Conservation (phyloP, 1,139 yeast genomes). For the Pichia sp. region DNA sequence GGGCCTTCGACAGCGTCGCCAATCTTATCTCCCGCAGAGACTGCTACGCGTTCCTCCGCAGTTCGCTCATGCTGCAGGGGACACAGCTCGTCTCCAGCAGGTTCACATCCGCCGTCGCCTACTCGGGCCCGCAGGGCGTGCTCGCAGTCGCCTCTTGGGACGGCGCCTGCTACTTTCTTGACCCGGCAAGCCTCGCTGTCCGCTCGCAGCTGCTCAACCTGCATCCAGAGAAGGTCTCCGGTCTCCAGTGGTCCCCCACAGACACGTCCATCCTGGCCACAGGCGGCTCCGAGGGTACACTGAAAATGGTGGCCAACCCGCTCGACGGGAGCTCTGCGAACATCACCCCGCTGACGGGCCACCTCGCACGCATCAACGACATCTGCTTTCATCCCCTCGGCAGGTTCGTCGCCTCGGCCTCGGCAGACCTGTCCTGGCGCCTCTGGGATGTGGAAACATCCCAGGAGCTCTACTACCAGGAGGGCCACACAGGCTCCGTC, state of each 20-base stretch:
- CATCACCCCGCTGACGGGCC: conserved; percentile 36
- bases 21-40: conserved; percentile 44
- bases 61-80: conserved; percentile 47
- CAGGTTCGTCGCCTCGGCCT: conserved; percentile 57
- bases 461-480: conserved; percentile 55
- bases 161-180: conserved; percentile 58
- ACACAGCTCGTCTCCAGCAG: conserved; percentile 67
- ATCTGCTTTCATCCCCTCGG: conserved; percentile 65
- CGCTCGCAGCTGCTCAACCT: conserved; percentile 26
- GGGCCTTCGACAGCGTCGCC: conserved; percentile 25
- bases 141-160: conserved; percentile 84
- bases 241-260: conserved; percentile 58
- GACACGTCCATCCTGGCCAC: conserved; percentile 34
- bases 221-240: conserved; percentile 63
- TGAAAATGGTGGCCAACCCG: conserved; percentile 36
- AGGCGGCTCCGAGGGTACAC: conserved; percentile 64
- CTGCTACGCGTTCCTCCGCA: conserved; percentile 37
- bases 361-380: conserved; percentile 57
- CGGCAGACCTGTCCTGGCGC: conserved; percentile 87
- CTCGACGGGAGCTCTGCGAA: conserved; percentile 6
- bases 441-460: conserved; percentile 67
- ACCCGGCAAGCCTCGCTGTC: conserved; percentile 36
- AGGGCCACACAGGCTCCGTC: conserved; percentile 81
- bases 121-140: conserved; percentile 33
- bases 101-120: conserved; percentile 59